A percentile compares a stretch with the other conserved stretches of the same genome.
Evolutionary conservation across 345 rosid species (phyloP).

Genomic region (Lepidium didymum): DNA sequence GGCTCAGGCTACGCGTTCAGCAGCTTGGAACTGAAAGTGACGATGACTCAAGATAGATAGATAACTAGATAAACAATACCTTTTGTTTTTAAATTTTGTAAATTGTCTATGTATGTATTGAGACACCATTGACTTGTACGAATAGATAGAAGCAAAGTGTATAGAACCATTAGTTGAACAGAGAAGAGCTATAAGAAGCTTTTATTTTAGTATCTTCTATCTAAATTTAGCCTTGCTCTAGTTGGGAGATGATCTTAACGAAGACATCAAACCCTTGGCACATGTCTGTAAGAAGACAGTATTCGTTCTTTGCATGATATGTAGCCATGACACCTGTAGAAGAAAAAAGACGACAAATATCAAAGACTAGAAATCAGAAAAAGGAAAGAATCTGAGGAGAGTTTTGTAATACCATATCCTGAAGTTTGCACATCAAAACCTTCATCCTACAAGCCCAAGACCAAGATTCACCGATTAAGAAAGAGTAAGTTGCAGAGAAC

Average conservation of each 20-base stretch:
- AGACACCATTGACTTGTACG: conserved; percentile 16
- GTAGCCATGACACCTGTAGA: conserved; percentile 89
- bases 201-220: neutral
- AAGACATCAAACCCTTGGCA: conserved; percentile 83
- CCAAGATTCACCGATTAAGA: neutral
- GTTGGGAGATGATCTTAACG: conserved; percentile 59
- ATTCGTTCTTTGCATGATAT: conserved; percentile 93
- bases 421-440: conserved; percentile 95
- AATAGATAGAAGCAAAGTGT: conserved; percentile 26
- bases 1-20: conserved; percentile 59
- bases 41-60: conserved; percentile 11
- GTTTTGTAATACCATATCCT: conserved; percentile 61
- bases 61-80: neutral
- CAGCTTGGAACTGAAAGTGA: conserved; percentile 45
- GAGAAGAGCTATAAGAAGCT: conserved; percentile 9
- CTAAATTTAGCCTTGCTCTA: conserved; percentile 44
- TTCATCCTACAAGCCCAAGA: conserved; percentile 54
- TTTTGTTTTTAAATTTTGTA: conserved; percentile 15
- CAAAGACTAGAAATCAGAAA: neutral
- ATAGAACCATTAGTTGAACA: conserved; percentile 11
- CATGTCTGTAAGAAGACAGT: conserved; percentile 89
- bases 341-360: neutral
- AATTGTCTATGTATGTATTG: conserved; percentile 1
- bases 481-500: neutral
- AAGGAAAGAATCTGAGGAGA: neutral